Percentiles rank a stretch among this genome's conserved stretches.
These are phyloP conservation scores for Paraphoma chrysanthemicola DNA, from an alignment of 2,329 filamentous ascomycete genomes.

Conservation along the genomic window DNA sequence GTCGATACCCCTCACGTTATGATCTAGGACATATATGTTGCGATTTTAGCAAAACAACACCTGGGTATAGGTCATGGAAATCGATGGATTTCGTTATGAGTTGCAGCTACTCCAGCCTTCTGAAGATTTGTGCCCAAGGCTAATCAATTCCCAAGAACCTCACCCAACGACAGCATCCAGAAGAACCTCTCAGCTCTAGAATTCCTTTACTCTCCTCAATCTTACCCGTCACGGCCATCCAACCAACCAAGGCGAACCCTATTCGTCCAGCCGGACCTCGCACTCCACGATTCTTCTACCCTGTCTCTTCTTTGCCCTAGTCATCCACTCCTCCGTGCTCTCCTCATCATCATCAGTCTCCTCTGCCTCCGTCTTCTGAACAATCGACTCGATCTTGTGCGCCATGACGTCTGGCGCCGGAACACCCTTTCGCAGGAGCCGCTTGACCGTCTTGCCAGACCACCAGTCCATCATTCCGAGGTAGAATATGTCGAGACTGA, in stretches of 20 bases:
- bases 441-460: neutral
- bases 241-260: neutral
- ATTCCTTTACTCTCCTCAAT: neutral
- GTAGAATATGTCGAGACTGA: conserved; percentile 12
- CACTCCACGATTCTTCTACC: conserved; percentile 14
- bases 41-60: too few relatives aligned
- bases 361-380: conserved; percentile 11
- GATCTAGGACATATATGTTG: too few relatives aligned
- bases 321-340: neutral
- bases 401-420: neutral
- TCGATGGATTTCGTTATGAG: too few relatives aligned
- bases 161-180: too few relatives aligned
- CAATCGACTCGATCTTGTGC: neutral
- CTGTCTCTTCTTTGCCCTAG: neutral
- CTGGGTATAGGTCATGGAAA: too few relatives aligned
- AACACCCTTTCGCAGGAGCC: neutral
- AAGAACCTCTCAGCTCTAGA: too few relatives aligned
- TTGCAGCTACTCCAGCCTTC: too few relatives aligned
- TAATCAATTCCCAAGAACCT: too few relatives aligned
- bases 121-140: too few relatives aligned
- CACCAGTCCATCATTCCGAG: conserved; percentile 16
- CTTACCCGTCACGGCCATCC: neutral
- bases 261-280: conserved; percentile 9
- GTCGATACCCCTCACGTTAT: too few relatives aligned
- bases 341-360: conserved; percentile 19